Conservation (phyloP, 768 basidiomycete species). For the Boletus subparvulus region DNA sequence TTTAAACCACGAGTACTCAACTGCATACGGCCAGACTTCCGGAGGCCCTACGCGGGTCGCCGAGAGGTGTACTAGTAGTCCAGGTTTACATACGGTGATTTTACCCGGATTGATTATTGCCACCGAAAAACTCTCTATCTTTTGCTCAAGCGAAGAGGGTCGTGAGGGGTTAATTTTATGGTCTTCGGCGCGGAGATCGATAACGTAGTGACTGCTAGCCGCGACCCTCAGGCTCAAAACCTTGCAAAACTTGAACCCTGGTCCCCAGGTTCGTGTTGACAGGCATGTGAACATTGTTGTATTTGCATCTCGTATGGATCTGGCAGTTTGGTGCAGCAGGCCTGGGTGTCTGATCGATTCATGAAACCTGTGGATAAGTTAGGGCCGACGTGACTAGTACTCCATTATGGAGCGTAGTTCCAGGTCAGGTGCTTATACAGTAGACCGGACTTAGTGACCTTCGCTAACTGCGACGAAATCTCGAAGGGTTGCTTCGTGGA, state of each 20-base stretch:
- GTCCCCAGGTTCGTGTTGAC: background rate
- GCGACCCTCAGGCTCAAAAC: background rate
- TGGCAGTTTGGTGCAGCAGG: background rate
- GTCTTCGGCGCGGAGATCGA: constrained; percentile 11
- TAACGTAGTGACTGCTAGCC: background rate
- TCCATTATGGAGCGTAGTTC: background rate
- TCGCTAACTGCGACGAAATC: background rate
- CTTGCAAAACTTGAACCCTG: constrained; percentile 9
- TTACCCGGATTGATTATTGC: constrained; percentile 7
- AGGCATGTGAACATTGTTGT: background rate
- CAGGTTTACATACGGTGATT: constrained; percentile 3
- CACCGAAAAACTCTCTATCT: constrained; percentile 8
- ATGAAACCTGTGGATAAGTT: background rate
- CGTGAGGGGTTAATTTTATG: constrained; percentile 5
- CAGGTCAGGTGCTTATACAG: background rate
- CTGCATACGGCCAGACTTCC: constrained; percentile 1
- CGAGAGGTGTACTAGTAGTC: background rate
- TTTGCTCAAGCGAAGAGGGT: constrained; percentile 3
- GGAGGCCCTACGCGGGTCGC: background rate
- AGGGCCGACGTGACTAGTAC: background rate
- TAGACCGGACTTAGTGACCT: background rate
- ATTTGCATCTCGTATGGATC: background rate
- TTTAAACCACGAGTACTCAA: constrained; percentile 11
- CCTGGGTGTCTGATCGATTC: background rate
- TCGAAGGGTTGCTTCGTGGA: background rate